Evolutionary conservation across 768 basidiomycete species (phyloP).

Genomic region (Xerocomus potaroensis): DNA sequence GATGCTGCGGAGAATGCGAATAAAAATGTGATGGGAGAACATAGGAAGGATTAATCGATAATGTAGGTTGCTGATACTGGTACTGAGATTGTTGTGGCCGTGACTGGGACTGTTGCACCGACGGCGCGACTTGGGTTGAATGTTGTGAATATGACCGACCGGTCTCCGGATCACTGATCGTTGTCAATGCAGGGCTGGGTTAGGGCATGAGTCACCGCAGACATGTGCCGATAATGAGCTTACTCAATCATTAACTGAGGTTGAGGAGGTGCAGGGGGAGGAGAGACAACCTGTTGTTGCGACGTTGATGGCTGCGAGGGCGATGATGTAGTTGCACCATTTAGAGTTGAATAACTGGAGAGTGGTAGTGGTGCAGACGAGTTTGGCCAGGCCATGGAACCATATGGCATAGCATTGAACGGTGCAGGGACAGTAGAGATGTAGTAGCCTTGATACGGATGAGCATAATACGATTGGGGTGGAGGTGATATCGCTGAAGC

Average conservation of each 20-base stretch:
- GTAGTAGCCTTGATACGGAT: constrained; percentile 41
- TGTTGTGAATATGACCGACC: constrained; percentile 43
- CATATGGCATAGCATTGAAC: constrained; percentile 53
- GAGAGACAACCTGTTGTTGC: constrained; percentile 30
- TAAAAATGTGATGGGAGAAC: constrained; percentile 37
- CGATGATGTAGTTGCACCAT: constrained; percentile 62
- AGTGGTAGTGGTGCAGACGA: constrained; percentile 48
- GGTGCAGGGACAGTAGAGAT: constrained; percentile 39
- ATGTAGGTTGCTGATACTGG: constrained; percentile 37
- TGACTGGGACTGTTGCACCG: constrained; percentile 30
- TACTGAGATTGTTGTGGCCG: constrained; percentile 37
- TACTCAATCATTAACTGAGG: constrained; percentile 67
- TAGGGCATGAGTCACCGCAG: constrained; percentile 11
- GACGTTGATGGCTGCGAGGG: constrained; percentile 29
- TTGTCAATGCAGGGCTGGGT: constrained; percentile 55
- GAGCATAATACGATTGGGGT: constrained; percentile 38
- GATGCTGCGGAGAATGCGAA: constrained; percentile 30
- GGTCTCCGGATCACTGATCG: constrained; percentile 49
- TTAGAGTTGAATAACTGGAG: constrained; percentile 72
- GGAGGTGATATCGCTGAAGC: constrained; percentile 38
- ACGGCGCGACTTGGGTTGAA: constrained; percentile 36
- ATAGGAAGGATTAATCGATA: constrained; percentile 42
- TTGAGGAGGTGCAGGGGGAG: constrained; percentile 20
- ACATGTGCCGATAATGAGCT: constrained; percentile 21
- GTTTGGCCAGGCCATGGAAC: constrained; percentile 44